These are phyloP conservation scores for Saccharomycopsis fermentans DNA, from an alignment of 805 yeast species.

Conservation along the genomic window DNA sequence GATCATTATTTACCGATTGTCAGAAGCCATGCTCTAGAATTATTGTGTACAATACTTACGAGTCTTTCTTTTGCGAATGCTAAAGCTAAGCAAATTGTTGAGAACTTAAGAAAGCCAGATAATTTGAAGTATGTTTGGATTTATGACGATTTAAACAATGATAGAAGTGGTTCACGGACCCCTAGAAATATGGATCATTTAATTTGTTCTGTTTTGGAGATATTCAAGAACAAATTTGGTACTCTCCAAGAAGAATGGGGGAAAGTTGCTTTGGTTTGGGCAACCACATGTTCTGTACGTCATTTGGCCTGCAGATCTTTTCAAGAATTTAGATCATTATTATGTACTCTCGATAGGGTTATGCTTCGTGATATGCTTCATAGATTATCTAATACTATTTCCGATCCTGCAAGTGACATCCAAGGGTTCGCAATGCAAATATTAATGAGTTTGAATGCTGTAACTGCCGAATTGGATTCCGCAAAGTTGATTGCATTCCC, in stretches of 20 bases:
- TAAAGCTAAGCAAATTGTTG: constrained; percentile 46
- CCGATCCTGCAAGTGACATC: constrained; percentile 81
- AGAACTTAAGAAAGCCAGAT: constrained; percentile 42
- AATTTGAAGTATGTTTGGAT: constrained; percentile 52
- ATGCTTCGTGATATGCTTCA: constrained; percentile 94
- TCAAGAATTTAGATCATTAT: constrained; percentile 77
- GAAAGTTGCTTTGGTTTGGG: constrained; percentile 76
- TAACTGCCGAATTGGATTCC: constrained; percentile 75
- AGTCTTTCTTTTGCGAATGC: constrained; percentile 45
- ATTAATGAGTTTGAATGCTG: constrained; percentile 88
- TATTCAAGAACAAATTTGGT: constrained; percentile 40
- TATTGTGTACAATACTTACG: constrained; percentile 64
- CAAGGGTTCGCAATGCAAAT: constrained; percentile 98
- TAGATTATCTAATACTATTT: constrained; percentile 81
- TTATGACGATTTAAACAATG: constrained; percentile 74
- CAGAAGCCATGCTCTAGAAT: constrained; percentile 72
- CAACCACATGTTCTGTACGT: constrained; percentile 93
- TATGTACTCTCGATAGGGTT: constrained; percentile 70
- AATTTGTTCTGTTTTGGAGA: constrained; percentile 50
- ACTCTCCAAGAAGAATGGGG: constrained; percentile 77
- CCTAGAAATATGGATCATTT: constrained; percentile 78
- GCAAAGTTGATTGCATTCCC: constrained; percentile 79
- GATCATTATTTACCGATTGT: constrained; percentile 83
- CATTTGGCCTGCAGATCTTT: constrained; percentile 96
- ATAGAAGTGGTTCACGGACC: constrained; percentile 69